phyloP scores from a whole-genome alignment of 306 rosid species.

The Leucaena leucocephala region DNA sequence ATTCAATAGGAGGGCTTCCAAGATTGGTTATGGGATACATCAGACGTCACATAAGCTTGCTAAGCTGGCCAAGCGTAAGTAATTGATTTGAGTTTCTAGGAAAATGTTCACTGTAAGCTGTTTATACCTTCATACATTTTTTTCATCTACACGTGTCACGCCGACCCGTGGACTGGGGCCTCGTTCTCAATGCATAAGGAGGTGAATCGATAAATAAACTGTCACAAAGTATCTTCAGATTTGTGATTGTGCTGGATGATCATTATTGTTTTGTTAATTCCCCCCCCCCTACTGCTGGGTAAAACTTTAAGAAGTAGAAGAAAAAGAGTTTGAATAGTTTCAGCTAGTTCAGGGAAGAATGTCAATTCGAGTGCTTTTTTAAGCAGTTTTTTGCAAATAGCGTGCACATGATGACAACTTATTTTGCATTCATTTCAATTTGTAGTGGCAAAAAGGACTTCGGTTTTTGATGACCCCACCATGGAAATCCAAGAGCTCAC shows the following conservation, averaged over 20 bases:
- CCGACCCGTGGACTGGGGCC: neutral
- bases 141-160: neutral
- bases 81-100: slow-evolving; percentile 2
- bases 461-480: slow-evolving; percentile 89
- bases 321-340: neutral
- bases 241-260: neutral
- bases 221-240: neutral
- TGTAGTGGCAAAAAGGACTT: slow-evolving; percentile 93
- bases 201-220: neutral
- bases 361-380: neutral
- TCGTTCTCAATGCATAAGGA: neutral
- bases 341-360: neutral
- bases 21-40: slow-evolving; percentile 86
- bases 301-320: neutral
- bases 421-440: slow-evolving; percentile 22
- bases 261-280: neutral
- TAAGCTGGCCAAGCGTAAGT: slow-evolving; percentile 85
- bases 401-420: neutral
- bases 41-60: slow-evolving; percentile 94
- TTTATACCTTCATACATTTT: neutral
- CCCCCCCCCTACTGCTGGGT: neutral
- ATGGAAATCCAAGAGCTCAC: slow-evolving; percentile 96
- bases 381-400: neutral
- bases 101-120: neutral
- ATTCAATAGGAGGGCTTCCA: slow-evolving; percentile 87